A percentile compares a stretch with the other conserved stretches of the same genome.
phyloP scores from a whole-genome alignment of 2,329 filamentous ascomycete species.

The Cladophialophora exuberans region DNA sequence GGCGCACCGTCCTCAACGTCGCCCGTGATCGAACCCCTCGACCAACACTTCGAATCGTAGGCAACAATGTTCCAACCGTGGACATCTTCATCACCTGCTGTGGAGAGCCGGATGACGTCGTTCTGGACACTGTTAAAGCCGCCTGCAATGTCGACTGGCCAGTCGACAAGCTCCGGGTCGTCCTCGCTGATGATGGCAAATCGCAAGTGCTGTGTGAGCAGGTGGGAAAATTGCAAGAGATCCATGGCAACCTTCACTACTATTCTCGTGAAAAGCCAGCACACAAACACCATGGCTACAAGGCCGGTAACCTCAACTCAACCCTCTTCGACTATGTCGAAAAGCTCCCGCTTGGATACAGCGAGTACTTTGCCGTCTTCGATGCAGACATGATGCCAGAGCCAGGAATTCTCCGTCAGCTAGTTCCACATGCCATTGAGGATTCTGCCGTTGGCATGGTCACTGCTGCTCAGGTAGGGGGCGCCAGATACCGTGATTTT shows the following conservation, averaged over 20 bases:
- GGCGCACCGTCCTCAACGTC: slow-evolving; percentile 36
- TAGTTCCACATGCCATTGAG: slow-evolving; percentile 41
- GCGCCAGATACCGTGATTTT: neutral
- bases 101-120: slow-evolving; percentile 58
- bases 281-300: slow-evolving; percentile 42
- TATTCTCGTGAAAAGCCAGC: slow-evolving; percentile 45
- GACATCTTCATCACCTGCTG: slow-evolving; percentile 62
- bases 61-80: slow-evolving; percentile 55
- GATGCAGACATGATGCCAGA: slow-evolving; percentile 65
- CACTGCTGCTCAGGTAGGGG: slow-evolving; percentile 36
- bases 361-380: slow-evolving; percentile 63
- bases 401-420: slow-evolving; percentile 41
- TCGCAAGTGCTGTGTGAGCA: slow-evolving; percentile 40
- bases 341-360: slow-evolving; percentile 54
- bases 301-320: slow-evolving; percentile 52
- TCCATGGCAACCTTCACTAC: slow-evolving; percentile 46
- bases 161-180: slow-evolving; percentile 53
- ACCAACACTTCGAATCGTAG: slow-evolving; percentile 23
- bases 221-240: slow-evolving; percentile 39
- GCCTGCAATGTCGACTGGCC: slow-evolving; percentile 59
- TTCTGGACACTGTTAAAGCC: slow-evolving; percentile 58
- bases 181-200: slow-evolving; percentile 56
- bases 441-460: slow-evolving; percentile 38
- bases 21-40: slow-evolving; percentile 56
- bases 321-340: slow-evolving; percentile 23